Conservation (phyloP, 768 basidiomycete genomes). For the Tylopilus vinaceipallidus region DNA sequence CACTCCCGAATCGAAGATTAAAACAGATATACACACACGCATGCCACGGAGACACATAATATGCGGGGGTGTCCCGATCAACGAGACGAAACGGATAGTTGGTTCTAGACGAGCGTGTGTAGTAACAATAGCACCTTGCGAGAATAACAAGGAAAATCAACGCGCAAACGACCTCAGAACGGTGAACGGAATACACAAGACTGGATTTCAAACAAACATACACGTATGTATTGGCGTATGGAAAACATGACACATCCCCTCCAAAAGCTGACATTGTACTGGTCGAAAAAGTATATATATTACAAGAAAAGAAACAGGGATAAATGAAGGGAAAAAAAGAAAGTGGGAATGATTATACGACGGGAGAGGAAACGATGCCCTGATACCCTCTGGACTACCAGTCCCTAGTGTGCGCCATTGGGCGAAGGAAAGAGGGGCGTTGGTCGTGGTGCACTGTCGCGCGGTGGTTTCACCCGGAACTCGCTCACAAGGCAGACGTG, state of each 20-base stretch:
- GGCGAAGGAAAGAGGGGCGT: constrained; percentile 40
- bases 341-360: constrained; percentile 9
- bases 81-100: no score
- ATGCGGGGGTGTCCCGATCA: no score
- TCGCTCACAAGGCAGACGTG: constrained; percentile 71
- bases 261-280: constrained; percentile 29
- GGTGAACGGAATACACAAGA: constrained; percentile 4
- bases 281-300: constrained; percentile 20
- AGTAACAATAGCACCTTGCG: background rate
- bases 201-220: constrained; percentile 16
- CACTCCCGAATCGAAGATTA: no score
- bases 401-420: constrained; percentile 33
- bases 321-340: constrained; percentile 22
- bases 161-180: background rate
- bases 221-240: constrained; percentile 21
- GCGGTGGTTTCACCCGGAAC: constrained; percentile 77
- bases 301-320: constrained; percentile 23
- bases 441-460: constrained; percentile 40
- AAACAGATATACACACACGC: no score
- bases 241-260: constrained; percentile 11
- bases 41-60: no score
- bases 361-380: background rate
- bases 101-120: no score
- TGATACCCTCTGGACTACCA: constrained; percentile 5
- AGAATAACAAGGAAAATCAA: background rate